These are phyloP conservation scores for Eucalyptus leucophloia DNA, from an alignment of 345 rosid species.

Conservation along the genomic window DNA sequence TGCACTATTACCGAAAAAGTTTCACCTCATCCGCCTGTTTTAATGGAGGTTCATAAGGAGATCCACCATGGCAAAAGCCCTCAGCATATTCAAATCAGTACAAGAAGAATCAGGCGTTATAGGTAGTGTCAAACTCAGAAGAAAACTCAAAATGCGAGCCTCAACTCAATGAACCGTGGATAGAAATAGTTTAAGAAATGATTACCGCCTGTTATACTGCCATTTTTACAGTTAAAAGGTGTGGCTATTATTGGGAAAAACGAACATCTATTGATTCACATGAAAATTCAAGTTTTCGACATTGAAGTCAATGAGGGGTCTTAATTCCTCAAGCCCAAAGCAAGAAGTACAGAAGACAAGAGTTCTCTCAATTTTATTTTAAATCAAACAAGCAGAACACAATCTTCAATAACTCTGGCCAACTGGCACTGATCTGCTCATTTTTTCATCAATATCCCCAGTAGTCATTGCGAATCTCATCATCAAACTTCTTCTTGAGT, in stretches of 20 bases:
- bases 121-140: not conserved
- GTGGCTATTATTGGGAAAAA: not conserved
- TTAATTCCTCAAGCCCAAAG: not conserved
- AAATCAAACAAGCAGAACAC: not conserved
- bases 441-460: constrained; percentile 64
- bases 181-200: not conserved
- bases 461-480: constrained; percentile 89
- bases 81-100: not conserved
- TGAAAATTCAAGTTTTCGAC: not conserved
- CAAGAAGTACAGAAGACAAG: not conserved
- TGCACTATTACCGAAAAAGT: not conserved
- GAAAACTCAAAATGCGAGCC: not conserved
- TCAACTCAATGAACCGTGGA: not conserved
- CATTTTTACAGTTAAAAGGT: not conserved
- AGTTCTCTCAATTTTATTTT: not conserved
- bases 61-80: not conserved
- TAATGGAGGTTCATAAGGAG: not conserved
- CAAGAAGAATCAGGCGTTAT: not conserved
- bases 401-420: not conserved
- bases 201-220: not conserved
- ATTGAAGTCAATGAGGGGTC: not conserved
- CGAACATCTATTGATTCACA: not conserved
- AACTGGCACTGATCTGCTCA: not conserved
- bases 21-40: not conserved
- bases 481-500: constrained; percentile 89